Conservation (phyloP, 768 basidiomycete species). For the Pulveroboletus sp. region DNA sequence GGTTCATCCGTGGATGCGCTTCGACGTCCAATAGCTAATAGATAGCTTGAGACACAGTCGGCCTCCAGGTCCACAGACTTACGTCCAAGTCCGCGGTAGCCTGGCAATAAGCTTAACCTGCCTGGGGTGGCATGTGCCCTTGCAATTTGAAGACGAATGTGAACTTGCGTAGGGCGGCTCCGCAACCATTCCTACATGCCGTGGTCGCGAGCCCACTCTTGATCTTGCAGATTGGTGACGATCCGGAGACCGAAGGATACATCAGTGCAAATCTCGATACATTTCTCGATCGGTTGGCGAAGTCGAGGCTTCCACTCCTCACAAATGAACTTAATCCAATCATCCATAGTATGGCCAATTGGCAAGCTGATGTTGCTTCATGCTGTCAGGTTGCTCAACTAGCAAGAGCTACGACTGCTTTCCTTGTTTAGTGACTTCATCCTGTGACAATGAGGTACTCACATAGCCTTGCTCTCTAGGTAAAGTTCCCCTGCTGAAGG, state of each 20-base stretch:
- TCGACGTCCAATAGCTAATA: conserved; percentile 10
- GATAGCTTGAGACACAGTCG: conserved; percentile 4
- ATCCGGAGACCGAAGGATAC: conserved; percentile 12
- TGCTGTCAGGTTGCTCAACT: neutral
- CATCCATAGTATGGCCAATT: conserved; percentile 4
- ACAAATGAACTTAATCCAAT: conserved; percentile 15
- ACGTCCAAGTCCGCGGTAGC: conserved; percentile 19
- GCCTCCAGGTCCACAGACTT: conserved; percentile 4
- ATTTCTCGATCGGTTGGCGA: conserved; percentile 18
- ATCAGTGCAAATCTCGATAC: conserved; percentile 17
- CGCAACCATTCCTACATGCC: conserved; percentile 13
- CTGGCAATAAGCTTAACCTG: conserved; percentile 7
- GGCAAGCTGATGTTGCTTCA: neutral
- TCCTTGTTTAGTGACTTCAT: conserved; percentile 8
- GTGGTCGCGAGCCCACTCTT: conserved; percentile 3
- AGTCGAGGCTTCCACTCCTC: conserved; percentile 4
- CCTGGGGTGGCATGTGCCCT: neutral
- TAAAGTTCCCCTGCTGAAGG: neutral
- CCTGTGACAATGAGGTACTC: conserved; percentile 11
- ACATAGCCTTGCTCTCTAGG: conserved; percentile 1
- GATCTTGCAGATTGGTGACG: conserved; percentile 8
- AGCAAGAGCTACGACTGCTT: neutral
- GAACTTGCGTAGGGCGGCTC: conserved; percentile 13
- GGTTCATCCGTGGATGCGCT: conserved; percentile 3
- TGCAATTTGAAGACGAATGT: neutral